Conservation (phyloP, 495 filamentous ascomycete species). For the Annulohypoxylon moriforme region DNA sequence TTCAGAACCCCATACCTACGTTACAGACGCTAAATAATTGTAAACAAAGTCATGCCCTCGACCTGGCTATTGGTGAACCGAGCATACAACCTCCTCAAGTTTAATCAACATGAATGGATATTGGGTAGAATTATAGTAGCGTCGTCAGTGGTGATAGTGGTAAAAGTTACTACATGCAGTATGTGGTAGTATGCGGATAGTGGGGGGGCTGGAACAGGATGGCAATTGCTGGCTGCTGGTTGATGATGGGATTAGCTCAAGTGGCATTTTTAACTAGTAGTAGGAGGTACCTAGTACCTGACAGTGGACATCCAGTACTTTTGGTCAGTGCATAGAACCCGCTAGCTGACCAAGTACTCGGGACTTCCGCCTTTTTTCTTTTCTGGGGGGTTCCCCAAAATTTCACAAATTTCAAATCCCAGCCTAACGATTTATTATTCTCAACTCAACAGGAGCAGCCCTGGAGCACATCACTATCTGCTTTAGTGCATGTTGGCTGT, state of each 20-base stretch:
- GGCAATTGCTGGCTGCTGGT: slow-evolving; percentile 1
- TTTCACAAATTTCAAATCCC: slow-evolving; percentile 48
- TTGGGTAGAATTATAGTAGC: slow-evolving; percentile 38
- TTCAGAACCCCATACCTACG: slow-evolving; percentile 27
- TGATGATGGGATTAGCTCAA: background rate
- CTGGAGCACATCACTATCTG: slow-evolving; percentile 43
- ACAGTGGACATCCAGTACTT: slow-evolving; percentile 30
- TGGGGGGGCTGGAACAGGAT: slow-evolving; percentile 21
- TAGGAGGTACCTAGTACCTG: slow-evolving; percentile 30
- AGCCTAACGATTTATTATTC: slow-evolving; percentile 48
- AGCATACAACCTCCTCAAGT: slow-evolving; percentile 9
- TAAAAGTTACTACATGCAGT: slow-evolving; percentile 11
- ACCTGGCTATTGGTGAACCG: slow-evolving; percentile 40
- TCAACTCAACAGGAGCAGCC: slow-evolving; percentile 19
- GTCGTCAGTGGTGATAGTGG: background rate
- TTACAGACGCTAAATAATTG: slow-evolving; percentile 43
- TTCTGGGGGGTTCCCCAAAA: slow-evolving; percentile 44
- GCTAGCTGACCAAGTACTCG: slow-evolving; percentile 39
- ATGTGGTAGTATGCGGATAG: slow-evolving; percentile 12
- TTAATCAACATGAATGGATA: slow-evolving; percentile 44
- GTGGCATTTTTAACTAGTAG: background rate
- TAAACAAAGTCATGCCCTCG: slow-evolving; percentile 41
- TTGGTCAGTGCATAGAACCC: slow-evolving; percentile 28
- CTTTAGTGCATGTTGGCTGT: slow-evolving; percentile 48
- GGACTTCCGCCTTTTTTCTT: slow-evolving; percentile 36